Base-by-base conservation (phyloP, 164 flowering plant genomes). In the Tetrastigma voinierianum region DNA sequence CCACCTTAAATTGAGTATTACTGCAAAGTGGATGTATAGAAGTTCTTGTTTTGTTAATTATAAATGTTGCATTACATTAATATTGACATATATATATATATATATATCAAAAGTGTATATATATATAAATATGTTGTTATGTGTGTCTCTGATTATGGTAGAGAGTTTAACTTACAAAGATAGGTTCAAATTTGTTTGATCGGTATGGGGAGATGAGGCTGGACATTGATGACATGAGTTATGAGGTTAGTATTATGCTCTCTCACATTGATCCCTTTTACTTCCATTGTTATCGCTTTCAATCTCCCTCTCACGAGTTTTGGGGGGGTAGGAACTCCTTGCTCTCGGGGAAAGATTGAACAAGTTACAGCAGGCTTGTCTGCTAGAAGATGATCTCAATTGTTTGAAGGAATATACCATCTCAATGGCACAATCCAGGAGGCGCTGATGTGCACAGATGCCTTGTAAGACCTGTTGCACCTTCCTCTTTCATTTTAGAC, bases 311-410 rank as follows among this genome's bases (percentile, higher is more conserved):
- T 17, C 14, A 43, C 11, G 11, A 49, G 11, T 19, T 21, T 11
- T 40, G 67, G 24, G 1, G 54, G 3, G 2, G 20, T 57, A 79
- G 82, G 82, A 79, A 56, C 78, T 79, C 13, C 76, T 76, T 66
- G 78, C 74, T n/a, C 83, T 79, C 0, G 80, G 76, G 18, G 83
- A 79, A 62, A 79, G 80, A 76, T 79, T 17, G 83, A 80, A 49
- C 71, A 40, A 64, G 80, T 79, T 15, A 71, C n/a, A 67, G 74
- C 83, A 7, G 80, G 83, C n/a, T 64, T 79, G 71, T 57, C 78
- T 21, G 76, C n/a, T n/a, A 76, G 20, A 67, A 57, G 54, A 45
- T 71, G 56, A 54, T 79, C 14, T 53, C 67, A 0, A 66, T 23
- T 76, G 80, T 49, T 25, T 79, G 74, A 67, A 61, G 60, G 69